A percentile compares a stretch with the other conserved stretches of the same genome.
phyloP scores from a whole-genome alignment of 2,329 filamentous ascomycete genomes.

The Calonectria fujianensis region DNA sequence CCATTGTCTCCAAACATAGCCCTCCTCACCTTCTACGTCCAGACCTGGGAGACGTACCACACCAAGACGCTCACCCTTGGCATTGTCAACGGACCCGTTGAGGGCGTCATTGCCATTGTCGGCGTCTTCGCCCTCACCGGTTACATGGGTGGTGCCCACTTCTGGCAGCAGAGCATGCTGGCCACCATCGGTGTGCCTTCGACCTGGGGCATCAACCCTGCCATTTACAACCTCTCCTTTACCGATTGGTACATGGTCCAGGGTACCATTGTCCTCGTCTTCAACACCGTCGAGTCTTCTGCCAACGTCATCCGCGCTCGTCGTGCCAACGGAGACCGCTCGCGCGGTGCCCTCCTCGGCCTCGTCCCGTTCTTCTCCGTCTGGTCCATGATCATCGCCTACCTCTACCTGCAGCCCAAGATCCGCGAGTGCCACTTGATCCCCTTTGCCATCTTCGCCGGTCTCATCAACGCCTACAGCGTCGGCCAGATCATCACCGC shows the following conservation, averaged over 20 bases:
- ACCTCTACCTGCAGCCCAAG: slow-evolving; percentile 88
- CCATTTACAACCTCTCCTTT: slow-evolving; percentile 87
- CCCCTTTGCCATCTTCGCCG: slow-evolving; percentile 91
- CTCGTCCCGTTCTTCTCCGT: slow-evolving; percentile 86
- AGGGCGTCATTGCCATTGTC: slow-evolving; percentile 91
- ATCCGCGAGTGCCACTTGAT: slow-evolving; percentile 90
- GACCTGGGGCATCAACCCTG: slow-evolving; percentile 78
- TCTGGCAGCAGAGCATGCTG: slow-evolving; percentile 93
- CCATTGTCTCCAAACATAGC: slow-evolving; percentile 67
- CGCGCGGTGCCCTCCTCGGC: slow-evolving; percentile 85
- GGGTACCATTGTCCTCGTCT: slow-evolving; percentile 85
- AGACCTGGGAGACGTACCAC: slow-evolving; percentile 99
- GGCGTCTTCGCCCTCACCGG: slow-evolving; percentile 89
- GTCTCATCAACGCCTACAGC: slow-evolving; percentile 93
- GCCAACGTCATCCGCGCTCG: slow-evolving; percentile 90
- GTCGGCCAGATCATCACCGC: slow-evolving; percentile 97
- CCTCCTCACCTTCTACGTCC: slow-evolving; percentile 96
- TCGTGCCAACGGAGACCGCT: slow-evolving; percentile 81
- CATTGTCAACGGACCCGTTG: slow-evolving; percentile 93
- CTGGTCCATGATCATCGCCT: slow-evolving; percentile 85
- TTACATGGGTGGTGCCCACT: slow-evolving; percentile 89
- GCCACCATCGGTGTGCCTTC: slow-evolving; percentile 81
- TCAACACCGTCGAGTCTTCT: slow-evolving; percentile 88
- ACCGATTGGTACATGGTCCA: slow-evolving; percentile 96
- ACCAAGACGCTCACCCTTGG: slow-evolving; percentile 96